A percentile compares a stretch with the other conserved stretches of the same genome.
phyloP scores from a whole-genome alignment of 1,139 yeast genomes.

The Pichia sp. region DNA sequence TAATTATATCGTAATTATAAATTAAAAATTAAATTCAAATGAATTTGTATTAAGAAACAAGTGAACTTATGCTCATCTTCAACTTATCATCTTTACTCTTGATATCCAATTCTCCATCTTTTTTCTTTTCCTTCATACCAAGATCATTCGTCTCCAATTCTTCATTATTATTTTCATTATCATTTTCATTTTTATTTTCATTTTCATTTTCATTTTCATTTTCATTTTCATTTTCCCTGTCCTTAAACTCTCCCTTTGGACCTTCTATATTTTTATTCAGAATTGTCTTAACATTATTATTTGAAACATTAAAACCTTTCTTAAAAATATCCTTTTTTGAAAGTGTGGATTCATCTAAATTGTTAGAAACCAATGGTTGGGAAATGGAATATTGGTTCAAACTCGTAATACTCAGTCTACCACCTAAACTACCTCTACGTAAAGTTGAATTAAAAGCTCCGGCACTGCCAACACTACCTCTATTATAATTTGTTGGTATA shows the following conservation, averaged over 20 bases:
- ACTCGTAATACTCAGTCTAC: not conserved
- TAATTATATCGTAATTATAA: not conserved
- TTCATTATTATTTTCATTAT: not conserved
- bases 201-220: not conserved
- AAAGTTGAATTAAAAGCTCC: not conserved
- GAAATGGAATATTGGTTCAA: constrained; percentile 15
- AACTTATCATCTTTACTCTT: not conserved
- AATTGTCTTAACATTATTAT: not conserved
- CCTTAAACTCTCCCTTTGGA: constrained; percentile 7
- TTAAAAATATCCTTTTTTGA: constrained; percentile 16
- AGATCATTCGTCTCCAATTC: not conserved
- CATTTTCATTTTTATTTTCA: not conserved
- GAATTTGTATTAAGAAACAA: constrained; percentile 8
- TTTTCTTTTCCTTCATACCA: not conserved
- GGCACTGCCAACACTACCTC: constrained; percentile 8
- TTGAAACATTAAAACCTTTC: constrained; percentile 14
- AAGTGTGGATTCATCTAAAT: constrained; percentile 1
- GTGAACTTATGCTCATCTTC: constrained; percentile 15
- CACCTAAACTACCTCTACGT: constrained; percentile 6
- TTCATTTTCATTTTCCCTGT: not conserved
- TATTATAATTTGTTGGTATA: not conserved
- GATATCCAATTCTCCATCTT: not conserved
- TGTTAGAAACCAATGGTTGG: not conserved
- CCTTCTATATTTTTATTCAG: not conserved
- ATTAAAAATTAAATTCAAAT: not conserved